Conservation (phyloP, 768 basidiomycete species). For the Coprinopsis strossmayeri region DNA sequence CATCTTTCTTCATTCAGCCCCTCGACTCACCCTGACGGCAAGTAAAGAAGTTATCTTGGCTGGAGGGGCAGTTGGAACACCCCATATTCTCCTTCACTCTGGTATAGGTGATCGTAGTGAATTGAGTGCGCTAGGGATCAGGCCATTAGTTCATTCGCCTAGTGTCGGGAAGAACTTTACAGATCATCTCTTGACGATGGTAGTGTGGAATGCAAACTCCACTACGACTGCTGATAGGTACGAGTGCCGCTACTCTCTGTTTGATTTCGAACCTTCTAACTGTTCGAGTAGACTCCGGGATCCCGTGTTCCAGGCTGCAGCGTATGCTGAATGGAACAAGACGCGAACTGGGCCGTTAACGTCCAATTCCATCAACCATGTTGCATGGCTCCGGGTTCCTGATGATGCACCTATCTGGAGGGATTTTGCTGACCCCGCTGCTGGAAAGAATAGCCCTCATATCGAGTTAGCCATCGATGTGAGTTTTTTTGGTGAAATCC, state of each 20-base stretch:
- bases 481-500: not conserved
- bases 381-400: conserved; percentile 18
- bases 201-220: conserved; percentile 20
- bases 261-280: not conserved
- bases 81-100: conserved; percentile 29
- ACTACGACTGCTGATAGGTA: conserved; percentile 22
- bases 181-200: conserved; percentile 25
- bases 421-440: conserved; percentile 16
- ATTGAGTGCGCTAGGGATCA: conserved; percentile 20
- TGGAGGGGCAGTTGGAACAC: conserved; percentile 30
- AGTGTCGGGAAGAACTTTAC: conserved; percentile 32
- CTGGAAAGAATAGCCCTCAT: conserved; percentile 20
- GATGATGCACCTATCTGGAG: conserved; percentile 17
- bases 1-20: not conserved
- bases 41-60: conserved; percentile 48
- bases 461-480: conserved; percentile 15
- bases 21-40: conserved; percentile 22
- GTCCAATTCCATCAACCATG: conserved; percentile 16
- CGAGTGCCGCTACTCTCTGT: not conserved
- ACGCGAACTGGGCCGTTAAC: conserved; percentile 19
- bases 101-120: conserved; percentile 26
- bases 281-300: conserved; percentile 12
- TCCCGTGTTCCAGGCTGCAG: conserved; percentile 16
- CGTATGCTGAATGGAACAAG: conserved; percentile 17
- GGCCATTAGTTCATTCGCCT: conserved; percentile 23